Base-by-base conservation (phyloP, 805 yeast genomes). In the Candida taoyuanica region DNA sequence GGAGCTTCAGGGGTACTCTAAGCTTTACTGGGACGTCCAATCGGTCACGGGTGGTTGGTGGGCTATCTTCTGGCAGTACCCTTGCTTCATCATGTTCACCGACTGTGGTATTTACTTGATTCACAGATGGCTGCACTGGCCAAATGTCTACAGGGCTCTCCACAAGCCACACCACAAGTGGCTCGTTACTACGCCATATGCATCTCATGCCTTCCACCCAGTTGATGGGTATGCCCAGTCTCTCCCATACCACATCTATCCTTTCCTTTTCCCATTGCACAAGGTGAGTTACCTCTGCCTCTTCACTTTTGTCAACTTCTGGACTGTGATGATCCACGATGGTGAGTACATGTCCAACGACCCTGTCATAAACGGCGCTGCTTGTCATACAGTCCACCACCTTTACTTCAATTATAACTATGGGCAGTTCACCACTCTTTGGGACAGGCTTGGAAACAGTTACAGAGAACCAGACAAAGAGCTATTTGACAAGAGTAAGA, bases 161-260 rank as follows among this genome's bases (percentile, higher is more conserved):
- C 98, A 93, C 70, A 93, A 93, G 68, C 97, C 97, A 11, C 98
- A 93, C 64, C 98, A 93, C 74, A 93, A 93, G 67, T 93, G 98
- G 98, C 78, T 93, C 51, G 96, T 93, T 29, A 91, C 98, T 45
- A 91, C 98, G 8, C 98, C 98, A 31, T 93, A 83, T 66, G 98
- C 98, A 1, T 86, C 96, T 7, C 97, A 89, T 58, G 97, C 98
- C 18, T 93, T 93, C 87, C 96, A 93, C 64, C 98, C 98, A 12
- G 84, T 93, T 37, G 98, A 93, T 55, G 98, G 98, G 28, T 93
- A 85, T 68, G 68, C 77, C 43, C 98, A 93, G 70, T 83, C 95
- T 26, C 59, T 93, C 48, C 96, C 98, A 12, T 93, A 93, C 68
- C 98, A 93, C 62, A 51, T 88, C 43, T 93, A 74, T 67, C 98